Evolutionary conservation across 2,329 filamentous ascomycete species (phyloP), one percentile per base, ranked within the genome.

Genomic region (Pseudogymnoascus sp.): DNA sequence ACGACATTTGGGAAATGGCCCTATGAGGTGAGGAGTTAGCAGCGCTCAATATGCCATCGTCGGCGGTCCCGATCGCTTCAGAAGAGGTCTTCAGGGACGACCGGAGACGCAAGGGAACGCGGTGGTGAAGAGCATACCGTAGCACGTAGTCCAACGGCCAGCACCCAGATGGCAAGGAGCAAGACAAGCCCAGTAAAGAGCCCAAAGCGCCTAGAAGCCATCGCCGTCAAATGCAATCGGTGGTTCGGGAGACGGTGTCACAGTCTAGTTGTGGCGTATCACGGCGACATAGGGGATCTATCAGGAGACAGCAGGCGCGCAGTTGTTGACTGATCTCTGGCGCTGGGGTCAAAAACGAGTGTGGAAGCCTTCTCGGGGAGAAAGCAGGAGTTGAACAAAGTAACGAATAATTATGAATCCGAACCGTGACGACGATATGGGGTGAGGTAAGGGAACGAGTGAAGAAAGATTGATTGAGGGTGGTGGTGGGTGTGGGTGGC

Each of bases 251-350:
- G 49, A 22, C 49, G 49, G 49, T 55, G 49, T 55, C 49, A 55
- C 49, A 55, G 49, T 55, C 49, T 22, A 55, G 49, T 55, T 55
- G 49, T 33, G 49, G 49, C 49, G 49, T 55, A 55, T 55, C 49
- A 55, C 49, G 49, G 28, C 49, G 49, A 55, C 49, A 55, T 55
- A 55, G 49, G 49, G 49, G 49, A 55, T 55, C 49, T 11, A 55
- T 55, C 28, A 55, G 49, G 49, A 55, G 49, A 33, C 9, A 55
- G 49, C n/a, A 14, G 49, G 49, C 49, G 49, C 28, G 28, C 28
- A 55, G 49, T 33, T 33, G 41, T 25, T 30, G 22, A 45, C 28
- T 33, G 45, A 49, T 52, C 45, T 19, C 49, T 33, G 49, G 41
- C 22, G 49, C 49, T 22, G 14, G 39, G 42, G 28, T 55, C n/a